phyloP scores from a whole-genome alignment of 2,329 filamentous ascomycete species.

The Elsinoe ampelina region DNA sequence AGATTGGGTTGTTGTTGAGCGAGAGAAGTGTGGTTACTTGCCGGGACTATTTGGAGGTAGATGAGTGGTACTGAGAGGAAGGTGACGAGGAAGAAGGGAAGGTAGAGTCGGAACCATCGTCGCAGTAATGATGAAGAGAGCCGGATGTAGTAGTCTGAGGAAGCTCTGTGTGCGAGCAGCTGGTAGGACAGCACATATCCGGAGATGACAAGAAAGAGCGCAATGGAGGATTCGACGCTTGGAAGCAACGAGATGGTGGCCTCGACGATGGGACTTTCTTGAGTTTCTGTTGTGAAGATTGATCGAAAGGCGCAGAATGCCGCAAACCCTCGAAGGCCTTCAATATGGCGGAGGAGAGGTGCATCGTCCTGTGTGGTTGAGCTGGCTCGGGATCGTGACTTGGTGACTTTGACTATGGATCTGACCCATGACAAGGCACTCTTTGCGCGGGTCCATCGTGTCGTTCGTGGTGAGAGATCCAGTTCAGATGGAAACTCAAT shows the following conservation, averaged over 20 bases:
- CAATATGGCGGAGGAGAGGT: background rate
- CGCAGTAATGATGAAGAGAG: background rate
- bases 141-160: background rate
- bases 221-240: background rate
- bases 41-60: background rate
- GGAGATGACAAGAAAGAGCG: background rate
- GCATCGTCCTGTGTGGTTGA: background rate
- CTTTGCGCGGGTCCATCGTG: background rate
- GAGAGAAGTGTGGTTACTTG: background rate
- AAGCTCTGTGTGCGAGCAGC: background rate
- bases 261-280: background rate
- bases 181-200: constrained; percentile 1
- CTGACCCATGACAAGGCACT: background rate
- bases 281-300: background rate
- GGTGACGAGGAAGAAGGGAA: background rate
- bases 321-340: background rate
- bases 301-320: background rate
- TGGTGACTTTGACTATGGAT: background rate
- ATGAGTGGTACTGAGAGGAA: background rate
- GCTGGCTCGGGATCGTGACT: background rate
- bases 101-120: background rate
- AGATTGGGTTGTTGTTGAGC: background rate
- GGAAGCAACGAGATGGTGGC: background rate
- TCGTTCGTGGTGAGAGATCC: background rate
- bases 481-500: background rate